A percentile compares a stretch with the other conserved stretches of the same genome.
Evolutionary conservation across 345 rosid genomes (phyloP).

Genomic region (Syzygium grande): DNA sequence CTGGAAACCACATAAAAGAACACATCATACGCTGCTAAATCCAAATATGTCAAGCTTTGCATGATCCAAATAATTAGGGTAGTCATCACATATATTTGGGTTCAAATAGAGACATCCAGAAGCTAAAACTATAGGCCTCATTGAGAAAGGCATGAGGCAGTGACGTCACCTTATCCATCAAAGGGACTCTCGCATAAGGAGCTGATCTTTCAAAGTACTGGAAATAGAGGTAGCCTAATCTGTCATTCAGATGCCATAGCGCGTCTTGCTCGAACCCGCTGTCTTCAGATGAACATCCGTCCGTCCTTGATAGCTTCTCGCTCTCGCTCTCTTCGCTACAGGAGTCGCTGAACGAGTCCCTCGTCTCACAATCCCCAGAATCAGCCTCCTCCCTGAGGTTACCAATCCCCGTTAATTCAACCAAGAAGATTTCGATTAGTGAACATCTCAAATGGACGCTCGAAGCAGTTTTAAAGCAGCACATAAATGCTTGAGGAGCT

Average conservation of each 20-base stretch:
- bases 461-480: not conserved
- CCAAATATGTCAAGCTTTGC: not conserved
- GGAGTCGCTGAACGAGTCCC: slow-evolving; percentile 81
- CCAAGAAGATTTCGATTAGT: not conserved
- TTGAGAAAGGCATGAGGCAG: not conserved
- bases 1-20: slow-evolving; percentile 8
- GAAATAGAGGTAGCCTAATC: slow-evolving; percentile 30
- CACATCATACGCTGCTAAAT: not conserved
- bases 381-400: slow-evolving; percentile 67
- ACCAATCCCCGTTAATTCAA: not conserved
- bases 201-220: slow-evolving; percentile 38
- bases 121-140: not conserved
- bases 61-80: not conserved
- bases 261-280: slow-evolving; percentile 67
- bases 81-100: not conserved
- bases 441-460: not conserved
- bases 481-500: not conserved
- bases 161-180: slow-evolving; percentile 39
- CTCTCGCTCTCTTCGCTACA: slow-evolving; percentile 85
- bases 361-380: slow-evolving; percentile 73
- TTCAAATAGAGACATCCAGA: not conserved
- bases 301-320: slow-evolving; percentile 70
- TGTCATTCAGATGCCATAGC: slow-evolving; percentile 17
- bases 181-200: slow-evolving; percentile 51
- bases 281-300: slow-evolving; percentile 87